Evolutionary conservation across 257 asterid species (phyloP).

Genomic region (Scutellaria galericulata): DNA sequence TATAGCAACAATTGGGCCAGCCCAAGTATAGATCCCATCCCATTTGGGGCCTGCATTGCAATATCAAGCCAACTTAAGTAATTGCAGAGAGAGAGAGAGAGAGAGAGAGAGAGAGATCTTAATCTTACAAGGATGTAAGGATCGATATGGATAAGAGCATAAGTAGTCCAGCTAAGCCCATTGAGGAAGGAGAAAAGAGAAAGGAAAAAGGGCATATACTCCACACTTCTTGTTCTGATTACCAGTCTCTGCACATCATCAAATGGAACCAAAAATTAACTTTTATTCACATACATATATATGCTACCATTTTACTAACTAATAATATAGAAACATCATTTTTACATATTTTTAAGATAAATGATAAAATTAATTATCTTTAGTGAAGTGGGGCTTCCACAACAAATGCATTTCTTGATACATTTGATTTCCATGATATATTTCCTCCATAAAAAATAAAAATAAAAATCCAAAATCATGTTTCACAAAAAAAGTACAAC

Average conservation of each 20-base stretch:
- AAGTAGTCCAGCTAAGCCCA: constrained; percentile 80
- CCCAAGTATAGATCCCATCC: constrained; percentile 71
- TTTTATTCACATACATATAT: too few species aligned
- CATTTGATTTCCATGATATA: too few species aligned
- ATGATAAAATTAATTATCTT: too few species aligned
- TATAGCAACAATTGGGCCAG: constrained; percentile 75
- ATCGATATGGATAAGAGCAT: constrained; percentile 73
- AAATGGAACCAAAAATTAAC: too few species aligned
- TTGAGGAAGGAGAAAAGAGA: constrained; percentile 79
- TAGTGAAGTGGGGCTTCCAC: too few species aligned
- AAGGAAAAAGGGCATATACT: constrained; percentile 85
- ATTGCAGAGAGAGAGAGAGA: background rate
- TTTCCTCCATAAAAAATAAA: too few species aligned
- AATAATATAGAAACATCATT: too few species aligned
- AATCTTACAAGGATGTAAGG: constrained; percentile 68
- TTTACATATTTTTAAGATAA: too few species aligned
- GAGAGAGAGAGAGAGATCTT: background rate
- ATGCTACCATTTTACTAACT: too few species aligned
- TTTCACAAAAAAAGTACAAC: too few species aligned
- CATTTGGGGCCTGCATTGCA: constrained; percentile 70
- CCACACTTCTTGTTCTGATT: constrained; percentile 80
- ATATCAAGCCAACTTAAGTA: background rate
- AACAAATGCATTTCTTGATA: too few species aligned
- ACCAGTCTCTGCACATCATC: constrained; percentile 70
- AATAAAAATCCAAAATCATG: too few species aligned